Evolutionary conservation across 2,329 filamentous ascomycete species (phyloP).

Genomic region (Biscogniauxia mediterranea): DNA sequence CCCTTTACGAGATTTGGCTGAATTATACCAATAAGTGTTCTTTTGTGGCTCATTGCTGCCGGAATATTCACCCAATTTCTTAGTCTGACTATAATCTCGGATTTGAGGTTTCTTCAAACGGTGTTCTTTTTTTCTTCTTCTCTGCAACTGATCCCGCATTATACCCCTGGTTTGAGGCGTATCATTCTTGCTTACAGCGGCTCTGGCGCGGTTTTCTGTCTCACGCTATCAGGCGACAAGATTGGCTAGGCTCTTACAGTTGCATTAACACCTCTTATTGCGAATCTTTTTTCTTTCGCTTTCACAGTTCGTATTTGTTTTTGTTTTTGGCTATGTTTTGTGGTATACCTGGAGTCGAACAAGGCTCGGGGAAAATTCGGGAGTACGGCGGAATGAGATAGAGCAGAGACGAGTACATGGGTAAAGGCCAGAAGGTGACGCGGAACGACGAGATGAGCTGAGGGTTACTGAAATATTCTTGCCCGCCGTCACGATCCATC

Average conservation of each 20-base stretch:
- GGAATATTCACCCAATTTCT: slow-evolving; percentile 3
- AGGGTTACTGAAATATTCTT: slow-evolving; percentile 6
- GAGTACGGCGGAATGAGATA: slow-evolving; percentile 21
- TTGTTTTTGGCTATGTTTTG: slow-evolving; percentile 10
- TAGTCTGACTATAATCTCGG: slow-evolving; percentile 12
- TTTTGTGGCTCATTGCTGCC: slow-evolving; percentile 5
- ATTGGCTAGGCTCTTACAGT: slow-evolving; percentile 1
- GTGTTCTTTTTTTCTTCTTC: slow-evolving; percentile 14
- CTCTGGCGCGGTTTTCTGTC: slow-evolving; percentile 23
- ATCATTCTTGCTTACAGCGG: slow-evolving; percentile 25
- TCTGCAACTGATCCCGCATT: slow-evolving; percentile 30
- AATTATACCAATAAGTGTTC: slow-evolving; percentile 8
- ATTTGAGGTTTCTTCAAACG: slow-evolving; percentile 20
- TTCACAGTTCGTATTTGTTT: slow-evolving; percentile 3
- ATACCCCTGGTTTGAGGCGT: slow-evolving; percentile 31
- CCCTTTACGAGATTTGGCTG: background rate
- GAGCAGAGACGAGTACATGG: slow-evolving; percentile 19
- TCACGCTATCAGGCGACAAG: slow-evolving; percentile 12
- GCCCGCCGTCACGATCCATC: slow-evolving; percentile 12
- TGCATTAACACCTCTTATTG: slow-evolving; percentile 14
- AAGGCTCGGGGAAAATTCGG: slow-evolving; percentile 1
- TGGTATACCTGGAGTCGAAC: background rate
- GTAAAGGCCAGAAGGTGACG: slow-evolving; percentile 8
- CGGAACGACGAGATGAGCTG: slow-evolving; percentile 13
- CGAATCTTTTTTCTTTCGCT: slow-evolving; percentile 8